These are phyloP conservation scores for Leptographium galeiforme DNA, from an alignment of 2,329 filamentous ascomycete genomes.

Conservation along the genomic window DNA sequence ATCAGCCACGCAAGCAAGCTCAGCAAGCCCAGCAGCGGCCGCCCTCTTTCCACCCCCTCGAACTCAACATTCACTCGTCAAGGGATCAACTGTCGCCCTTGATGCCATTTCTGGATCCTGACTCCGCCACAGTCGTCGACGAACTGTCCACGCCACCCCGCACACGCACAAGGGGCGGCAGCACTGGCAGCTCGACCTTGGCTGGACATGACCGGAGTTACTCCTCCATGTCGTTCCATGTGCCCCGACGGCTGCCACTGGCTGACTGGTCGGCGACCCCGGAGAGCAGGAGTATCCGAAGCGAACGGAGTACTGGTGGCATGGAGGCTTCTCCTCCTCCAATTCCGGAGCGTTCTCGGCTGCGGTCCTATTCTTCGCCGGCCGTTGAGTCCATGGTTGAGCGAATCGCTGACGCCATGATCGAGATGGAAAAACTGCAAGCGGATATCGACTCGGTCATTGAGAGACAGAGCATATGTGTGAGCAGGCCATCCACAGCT, in stretches of 20 bases:
- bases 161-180: conserved; percentile 20
- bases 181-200: conserved; percentile 22
- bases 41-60: conserved; percentile 27
- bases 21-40: background rate
- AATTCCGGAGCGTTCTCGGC: conserved; percentile 31
- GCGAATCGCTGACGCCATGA: conserved; percentile 41
- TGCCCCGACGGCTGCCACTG: conserved; percentile 32
- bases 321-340: conserved; percentile 14
- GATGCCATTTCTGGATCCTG: conserved; percentile 34
- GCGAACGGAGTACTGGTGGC: background rate
- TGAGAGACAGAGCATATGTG: conserved; percentile 46
- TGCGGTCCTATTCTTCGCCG: conserved; percentile 30
- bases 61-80: conserved; percentile 39
- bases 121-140: conserved; percentile 2
- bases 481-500: conserved; percentile 37
- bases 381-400: conserved; percentile 39
- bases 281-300: background rate
- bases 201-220: conserved; percentile 28
- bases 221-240: conserved; percentile 42
- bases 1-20: background rate
- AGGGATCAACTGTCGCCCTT: conserved; percentile 40
- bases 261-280: background rate
- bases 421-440: conserved; percentile 45
- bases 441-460: conserved; percentile 46
- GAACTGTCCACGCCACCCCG: conserved; percentile 24